Conservation (phyloP, 129 eudicot species). For the Kitagawia praeruptora region DNA sequence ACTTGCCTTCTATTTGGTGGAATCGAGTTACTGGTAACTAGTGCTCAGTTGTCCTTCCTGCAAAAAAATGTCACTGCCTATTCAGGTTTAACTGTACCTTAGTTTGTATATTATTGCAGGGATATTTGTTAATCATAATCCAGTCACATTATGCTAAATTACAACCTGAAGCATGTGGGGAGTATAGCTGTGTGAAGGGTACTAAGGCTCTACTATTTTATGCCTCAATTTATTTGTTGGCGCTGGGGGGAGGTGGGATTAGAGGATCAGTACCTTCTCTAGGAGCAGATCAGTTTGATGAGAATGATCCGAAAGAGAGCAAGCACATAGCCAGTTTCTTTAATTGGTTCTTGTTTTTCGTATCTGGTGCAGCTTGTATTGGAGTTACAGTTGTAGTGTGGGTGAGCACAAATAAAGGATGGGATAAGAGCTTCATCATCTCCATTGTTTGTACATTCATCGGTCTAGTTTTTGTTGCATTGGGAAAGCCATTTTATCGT, state of each 20-base stretch:
- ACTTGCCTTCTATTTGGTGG: slow-evolving; percentile 14
- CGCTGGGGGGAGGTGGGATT: slow-evolving; percentile 19
- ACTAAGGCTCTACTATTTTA: slow-evolving; percentile 18
- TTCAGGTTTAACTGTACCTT: background rate
- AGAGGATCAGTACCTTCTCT: slow-evolving; percentile 17
- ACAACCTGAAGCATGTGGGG: slow-evolving; percentile 17
- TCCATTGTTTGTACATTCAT: background rate
- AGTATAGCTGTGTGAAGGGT: slow-evolving; percentile 11
- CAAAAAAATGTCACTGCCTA: background rate
- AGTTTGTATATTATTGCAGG: background rate
- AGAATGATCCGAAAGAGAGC: slow-evolving; percentile 13
- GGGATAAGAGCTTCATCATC: slow-evolving; percentile 14
- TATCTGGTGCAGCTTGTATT: slow-evolving; percentile 10
- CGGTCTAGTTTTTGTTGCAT: slow-evolving; percentile 4
- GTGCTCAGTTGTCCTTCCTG: background rate
- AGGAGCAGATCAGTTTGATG: slow-evolving; percentile 24
- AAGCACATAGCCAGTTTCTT: slow-evolving; percentile 18
- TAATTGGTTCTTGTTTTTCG: slow-evolving; percentile 5
- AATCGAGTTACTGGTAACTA: slow-evolving; percentile 19
- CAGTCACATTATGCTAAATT: slow-evolving; percentile 11
- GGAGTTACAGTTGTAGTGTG: slow-evolving; percentile 23
- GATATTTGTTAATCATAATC: slow-evolving; percentile 9
- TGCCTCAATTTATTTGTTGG: slow-evolving; percentile 10
- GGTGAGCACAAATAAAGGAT: slow-evolving; percentile 10
- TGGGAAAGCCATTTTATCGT: slow-evolving; percentile 17